Evolutionary conservation across 192 early-diverging fungal genomes (phyloP).

Genomic region (Podila minutissima): DNA sequence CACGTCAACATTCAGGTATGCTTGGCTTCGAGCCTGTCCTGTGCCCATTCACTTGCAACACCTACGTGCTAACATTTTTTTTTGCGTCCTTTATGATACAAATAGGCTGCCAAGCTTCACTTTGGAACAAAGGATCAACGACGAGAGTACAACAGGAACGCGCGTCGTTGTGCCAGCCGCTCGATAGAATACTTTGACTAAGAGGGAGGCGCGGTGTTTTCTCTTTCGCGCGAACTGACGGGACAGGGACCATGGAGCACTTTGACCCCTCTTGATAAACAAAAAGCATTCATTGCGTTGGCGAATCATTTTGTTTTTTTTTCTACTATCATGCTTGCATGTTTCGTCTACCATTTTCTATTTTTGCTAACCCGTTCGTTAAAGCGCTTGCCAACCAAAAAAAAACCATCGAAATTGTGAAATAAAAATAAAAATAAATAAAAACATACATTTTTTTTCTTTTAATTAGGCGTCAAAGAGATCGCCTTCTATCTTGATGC

Average conservation of each 20-base stretch:
- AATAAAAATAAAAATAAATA: background rate
- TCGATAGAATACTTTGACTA: constrained; percentile 48
- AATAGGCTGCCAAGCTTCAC: constrained; percentile 37
- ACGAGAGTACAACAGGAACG: constrained; percentile 48
- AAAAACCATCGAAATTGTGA: background rate
- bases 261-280: too few species aligned
- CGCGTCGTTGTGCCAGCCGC: constrained; percentile 43
- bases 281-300: too few species aligned
- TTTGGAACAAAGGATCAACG: constrained; percentile 52
- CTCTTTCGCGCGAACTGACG: too few species aligned
- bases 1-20: constrained; percentile 38
- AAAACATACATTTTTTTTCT: background rate
- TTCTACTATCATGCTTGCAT: too few species aligned
- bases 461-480: constrained; percentile 76
- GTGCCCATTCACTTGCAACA: background rate
- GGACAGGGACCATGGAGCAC: too few species aligned
- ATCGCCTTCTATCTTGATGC: constrained; percentile 79
- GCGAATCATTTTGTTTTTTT: too few species aligned
- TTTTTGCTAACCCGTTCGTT: background rate
- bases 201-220: background rate
- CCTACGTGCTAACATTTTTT: background rate
- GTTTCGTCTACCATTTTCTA: too few species aligned
- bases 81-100: background rate
- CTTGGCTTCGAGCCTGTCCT: background rate
- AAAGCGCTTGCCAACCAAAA: background rate